Base-by-base conservation (phyloP, 2,329 filamentous ascomycete species). In the Saccharata proteae region DNA sequence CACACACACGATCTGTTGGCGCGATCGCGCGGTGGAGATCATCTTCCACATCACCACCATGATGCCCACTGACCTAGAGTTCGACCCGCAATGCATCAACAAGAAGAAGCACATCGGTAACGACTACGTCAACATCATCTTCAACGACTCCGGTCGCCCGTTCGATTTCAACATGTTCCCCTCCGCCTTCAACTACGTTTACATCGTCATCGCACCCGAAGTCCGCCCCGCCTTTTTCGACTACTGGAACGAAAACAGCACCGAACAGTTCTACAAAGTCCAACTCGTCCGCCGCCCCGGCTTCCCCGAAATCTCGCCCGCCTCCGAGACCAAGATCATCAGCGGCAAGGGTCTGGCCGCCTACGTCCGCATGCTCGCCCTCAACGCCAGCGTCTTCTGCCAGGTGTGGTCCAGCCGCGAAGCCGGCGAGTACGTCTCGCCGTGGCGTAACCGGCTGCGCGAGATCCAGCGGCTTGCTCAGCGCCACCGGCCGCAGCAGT, bases 21-120 rank as follows among this genome's bases (percentile, higher is more conserved):
- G 86, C 38, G 90, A 96, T 52, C 73, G 86, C 25, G 84, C 94
- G 35, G 90, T 86, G 4, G 90, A 96, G 52, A 81, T 98, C 26
- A 79, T 96, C 17, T 98, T 92, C 56, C 90, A 96, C 51, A 78
- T 96, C 33, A 84, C 82, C 4, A 98, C 88, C 4, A 85, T 96
- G 67, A 98, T 98, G 90, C 90, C 90, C 1, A 93, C 84, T 7
- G 72, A 92, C 48, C 62, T 78, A 10, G 74, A 84, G 32, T 68
- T 73, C 17, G 85, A 93, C 45, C 72, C 79, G 7, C 84, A 79
- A 15, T 51, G 55, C 48, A 76, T 78, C 39, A 69, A 74, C 52
- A 98, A 98, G 63, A 98, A 98, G 58, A 71, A 77, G 3, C 92
- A 96, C 49, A 90, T 96, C 38, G 90, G 90, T 36, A 98, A 98